Percentiles rank a stretch among this genome's conserved stretches.
phyloP scores from a whole-genome alignment of 805 yeast species.

The Nakazawaea wickerhamii region DNA sequence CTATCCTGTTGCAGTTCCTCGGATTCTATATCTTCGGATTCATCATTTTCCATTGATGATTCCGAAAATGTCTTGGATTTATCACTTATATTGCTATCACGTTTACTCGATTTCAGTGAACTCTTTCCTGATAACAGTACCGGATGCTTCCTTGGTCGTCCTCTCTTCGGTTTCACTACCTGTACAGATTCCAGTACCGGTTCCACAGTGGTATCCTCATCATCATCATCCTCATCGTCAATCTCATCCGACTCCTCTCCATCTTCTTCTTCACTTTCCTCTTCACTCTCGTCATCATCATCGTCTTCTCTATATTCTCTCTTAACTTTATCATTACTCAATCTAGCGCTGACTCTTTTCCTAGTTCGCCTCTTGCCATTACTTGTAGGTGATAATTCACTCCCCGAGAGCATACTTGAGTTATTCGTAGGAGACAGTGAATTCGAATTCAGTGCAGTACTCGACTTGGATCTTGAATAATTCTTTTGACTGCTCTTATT shows the following conservation, averaged over 20 bases:
- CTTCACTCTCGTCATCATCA: constrained; percentile 2
- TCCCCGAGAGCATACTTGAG: not conserved
- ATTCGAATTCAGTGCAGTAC: not conserved
- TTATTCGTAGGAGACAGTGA: not conserved
- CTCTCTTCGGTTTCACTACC: constrained; percentile 1
- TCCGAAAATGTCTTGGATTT: not conserved
- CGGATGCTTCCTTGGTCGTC: not conserved
- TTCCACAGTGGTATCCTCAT: not conserved
- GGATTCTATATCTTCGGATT: not conserved
- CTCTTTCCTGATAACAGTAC: no score
- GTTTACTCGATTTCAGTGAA: no score
- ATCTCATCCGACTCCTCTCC: constrained; percentile 1
- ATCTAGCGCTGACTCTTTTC: constrained; percentile 8
- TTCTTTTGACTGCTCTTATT: constrained; percentile 3
- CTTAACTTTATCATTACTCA: not conserved
- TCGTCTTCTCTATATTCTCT: constrained; percentile 3
- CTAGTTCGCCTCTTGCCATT: not conserved
- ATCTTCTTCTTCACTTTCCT: constrained; percentile 7
- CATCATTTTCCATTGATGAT: not conserved
- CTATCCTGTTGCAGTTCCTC: not conserved
- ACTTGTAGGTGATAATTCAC: not conserved
- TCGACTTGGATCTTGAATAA: constrained; percentile 5
- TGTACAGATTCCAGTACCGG: not conserved
- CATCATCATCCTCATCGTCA: constrained; percentile 2
- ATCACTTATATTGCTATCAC: not conserved